Evolutionary conservation across 2,329 filamentous ascomycete species (phyloP).

Genomic region (Pyricularia sp.): DNA sequence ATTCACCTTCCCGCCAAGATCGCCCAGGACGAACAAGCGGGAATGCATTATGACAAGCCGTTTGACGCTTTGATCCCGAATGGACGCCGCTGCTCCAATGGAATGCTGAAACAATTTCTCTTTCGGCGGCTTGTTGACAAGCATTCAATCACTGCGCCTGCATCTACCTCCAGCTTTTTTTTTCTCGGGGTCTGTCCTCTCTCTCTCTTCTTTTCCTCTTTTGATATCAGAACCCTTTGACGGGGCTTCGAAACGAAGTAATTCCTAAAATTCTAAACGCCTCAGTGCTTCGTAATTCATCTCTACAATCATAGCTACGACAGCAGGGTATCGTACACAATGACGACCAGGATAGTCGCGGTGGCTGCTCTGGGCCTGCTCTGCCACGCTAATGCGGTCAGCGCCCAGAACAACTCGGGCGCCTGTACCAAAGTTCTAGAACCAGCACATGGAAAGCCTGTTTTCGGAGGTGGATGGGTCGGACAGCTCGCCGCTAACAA

Average conservation of each 20-base stretch:
- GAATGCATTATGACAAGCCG: background rate
- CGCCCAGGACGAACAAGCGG: background rate
- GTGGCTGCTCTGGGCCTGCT: background rate
- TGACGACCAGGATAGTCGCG: background rate
- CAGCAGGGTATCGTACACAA: background rate
- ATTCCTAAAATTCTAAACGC: background rate
- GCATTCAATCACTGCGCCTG: background rate
- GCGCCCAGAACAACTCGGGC: constrained; percentile 4
- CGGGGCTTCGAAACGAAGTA: background rate
- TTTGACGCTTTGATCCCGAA: background rate
- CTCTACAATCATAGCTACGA: background rate
- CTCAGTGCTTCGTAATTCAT: background rate
- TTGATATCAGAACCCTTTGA: background rate
- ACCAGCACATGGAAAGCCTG: constrained; percentile 17
- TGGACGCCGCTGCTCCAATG: background rate
- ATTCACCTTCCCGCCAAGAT: background rate
- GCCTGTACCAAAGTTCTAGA: constrained; percentile 16
- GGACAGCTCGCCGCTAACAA: constrained; percentile 22
- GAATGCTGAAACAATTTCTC: background rate
- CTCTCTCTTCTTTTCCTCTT: background rate
- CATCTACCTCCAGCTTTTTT: too few relatives aligned
- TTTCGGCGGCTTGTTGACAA: background rate
- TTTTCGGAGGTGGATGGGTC: constrained; percentile 21
- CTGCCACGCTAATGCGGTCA: background rate
- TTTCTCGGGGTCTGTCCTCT: background rate